Evolutionary conservation across 306 rosid species (phyloP), one percentile per base, ranked within the genome.

Genomic region (Crataegus laevigata): DNA sequence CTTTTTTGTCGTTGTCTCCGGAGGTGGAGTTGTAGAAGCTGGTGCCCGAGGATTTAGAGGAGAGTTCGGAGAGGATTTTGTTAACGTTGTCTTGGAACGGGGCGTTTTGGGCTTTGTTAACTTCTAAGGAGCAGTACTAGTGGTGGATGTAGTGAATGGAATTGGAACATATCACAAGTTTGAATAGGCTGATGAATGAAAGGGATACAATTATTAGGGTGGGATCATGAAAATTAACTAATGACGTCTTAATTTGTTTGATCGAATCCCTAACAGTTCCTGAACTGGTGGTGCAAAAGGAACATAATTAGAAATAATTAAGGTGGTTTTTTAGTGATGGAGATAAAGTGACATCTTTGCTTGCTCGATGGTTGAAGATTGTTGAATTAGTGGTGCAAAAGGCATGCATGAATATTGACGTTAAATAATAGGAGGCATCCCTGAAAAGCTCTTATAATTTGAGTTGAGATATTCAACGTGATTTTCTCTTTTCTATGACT

Each of bases 21-120:
- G 80, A 2, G 8, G 64, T 68, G 74, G 81, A 77, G 74, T 28
- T 4, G 82, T 85, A 85, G 71, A 73, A 62, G 28, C 54, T 28
- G 60, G 11, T 25, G n/a, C 7, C 12, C 12, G 12, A 8, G 26
- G 54, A 68, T 57, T 66, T 75, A 52, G 72, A 65, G 78, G 78
- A 47, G 78, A 75, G 64, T 8, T 42, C 30, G 15, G 78, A 75
- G 28, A 75, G 78, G 65, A 68, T 40, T 32, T 7, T 6, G 73
- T 17, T 6, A 25, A 68, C 38, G 24, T 25, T 68, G 58, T 68
- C 55, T 17, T 67, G 71, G 21, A 67, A 67, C 12, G 32, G 38
- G 2, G 57, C 7, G 17, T 68, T 68, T 19, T 68, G 15, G 32
- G 24, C 8, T 9, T 8, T 28, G 26, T 45, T 10, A 11, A 14